phyloP scores from a whole-genome alignment of 179 eudicot species.

The Beta lomatogona region DNA sequence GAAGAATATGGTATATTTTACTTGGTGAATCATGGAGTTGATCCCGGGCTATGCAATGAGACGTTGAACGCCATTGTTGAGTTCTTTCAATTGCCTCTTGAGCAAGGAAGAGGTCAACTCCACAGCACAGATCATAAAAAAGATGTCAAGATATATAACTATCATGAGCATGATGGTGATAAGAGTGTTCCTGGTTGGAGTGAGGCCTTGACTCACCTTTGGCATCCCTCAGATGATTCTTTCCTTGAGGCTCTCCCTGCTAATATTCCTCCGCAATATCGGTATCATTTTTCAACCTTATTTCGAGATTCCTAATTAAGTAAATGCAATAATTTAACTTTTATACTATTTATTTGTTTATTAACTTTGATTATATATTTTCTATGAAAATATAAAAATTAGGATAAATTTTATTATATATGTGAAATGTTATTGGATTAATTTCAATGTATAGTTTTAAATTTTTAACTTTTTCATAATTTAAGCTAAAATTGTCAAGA shows the following conservation, averaged over 20 bases:
- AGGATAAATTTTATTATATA: too few species aligned
- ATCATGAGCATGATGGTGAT: constrained; percentile 5
- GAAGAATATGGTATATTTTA: constrained; percentile 14
- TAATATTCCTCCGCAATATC: background rate
- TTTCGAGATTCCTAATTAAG: too few species aligned
- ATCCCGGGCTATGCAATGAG: background rate
- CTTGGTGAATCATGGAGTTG: constrained; percentile 13
- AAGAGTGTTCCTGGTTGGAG: constrained; percentile 14
- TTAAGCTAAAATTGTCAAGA: too few species aligned
- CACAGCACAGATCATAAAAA: background rate
- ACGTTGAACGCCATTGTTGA: constrained; percentile 2
- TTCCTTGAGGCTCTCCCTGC: constrained; percentile 4
- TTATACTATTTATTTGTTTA: too few species aligned
- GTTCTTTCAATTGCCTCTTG: constrained; percentile 6
- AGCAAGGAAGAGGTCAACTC: constrained; percentile 8
- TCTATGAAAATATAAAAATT: too few species aligned
- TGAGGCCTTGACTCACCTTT: constrained; percentile 15
- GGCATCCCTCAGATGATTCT: constrained; percentile 14
- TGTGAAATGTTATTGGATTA: too few species aligned
- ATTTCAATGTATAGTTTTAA: too few species aligned
- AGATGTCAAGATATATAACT: background rate
- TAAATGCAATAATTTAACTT: too few species aligned
- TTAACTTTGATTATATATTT: too few species aligned
- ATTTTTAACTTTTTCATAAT: too few species aligned
- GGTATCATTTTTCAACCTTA: background rate